Base-by-base conservation (phyloP, 1,284 basidiomycete species). In the Ganoderma meredithae region DNA sequence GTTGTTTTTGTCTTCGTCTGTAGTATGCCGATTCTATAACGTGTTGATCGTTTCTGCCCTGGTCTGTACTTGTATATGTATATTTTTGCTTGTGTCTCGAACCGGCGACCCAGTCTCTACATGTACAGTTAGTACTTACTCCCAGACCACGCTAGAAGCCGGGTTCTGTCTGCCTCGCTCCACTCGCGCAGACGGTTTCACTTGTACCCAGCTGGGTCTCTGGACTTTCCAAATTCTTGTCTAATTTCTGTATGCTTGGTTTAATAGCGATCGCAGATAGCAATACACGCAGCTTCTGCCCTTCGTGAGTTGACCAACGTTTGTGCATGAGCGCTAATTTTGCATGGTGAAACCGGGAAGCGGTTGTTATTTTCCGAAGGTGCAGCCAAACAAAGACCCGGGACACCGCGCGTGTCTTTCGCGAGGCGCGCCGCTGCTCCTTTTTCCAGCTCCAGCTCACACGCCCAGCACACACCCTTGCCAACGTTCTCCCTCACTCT, bases 341-440 rank as follows among this genome's bases (percentile, higher is more conserved):
- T 7, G 25, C 6, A 53, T 49, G 53, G 25, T 36, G 27, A 33
- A 56, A 62, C 58, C 33, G 66, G 40, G 64, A 70, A 66, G 71
- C 68, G 75, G 69, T 75, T 76, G 76, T 76, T 76, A 75, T 65
- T 44, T 71, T 70, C 70, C 27, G 58, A 75, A 66, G 75, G 72
- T 69, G 65, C 64, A 66, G 73, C 67, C 75, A 75, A 77, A 77
- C 75, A 76, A 72, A 67, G 73, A 71, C 73, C 70, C 68, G 27
- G 68, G 68, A 67, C 66, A 72, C 72, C 69, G 64, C 59, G 41
- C n/a, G 9, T 43, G 31, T 33, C 33, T 40, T 13, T 36, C n/a
- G n/a, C 25, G 22, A 43, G 59, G 33, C 55, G 43, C 58, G 53
- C 39, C 43, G 47, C 31, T 33, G 22, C 41, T 39, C 36, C 44